Base-by-base conservation (phyloP, 176 grass and related monocot genomes). In the Avena atlantica region DNA sequence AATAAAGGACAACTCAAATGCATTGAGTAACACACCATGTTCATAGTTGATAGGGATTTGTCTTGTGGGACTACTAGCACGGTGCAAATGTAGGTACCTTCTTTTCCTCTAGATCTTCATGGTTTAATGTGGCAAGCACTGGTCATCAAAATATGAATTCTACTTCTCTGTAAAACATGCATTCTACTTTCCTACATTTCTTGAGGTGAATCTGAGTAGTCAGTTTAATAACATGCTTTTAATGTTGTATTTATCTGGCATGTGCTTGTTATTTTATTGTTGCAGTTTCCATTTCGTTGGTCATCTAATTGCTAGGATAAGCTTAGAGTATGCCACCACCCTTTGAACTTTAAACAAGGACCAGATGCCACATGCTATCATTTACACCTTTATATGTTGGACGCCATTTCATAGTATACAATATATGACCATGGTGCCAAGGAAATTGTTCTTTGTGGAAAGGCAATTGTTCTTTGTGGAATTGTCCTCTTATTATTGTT, bases 341-440 rank as follows among this genome's bases (percentile, higher is more conserved):
- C 15, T 49, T 87, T 87, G 14, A 61, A 47, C 15, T 27, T 83
- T 25, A 48, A 83, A 66, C 31, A 64, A 62, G 10, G 45, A 49
- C 66, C 2, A 68, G 23, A 67, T 69, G 68, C 16, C 21, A 7
- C 42, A 77, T 48, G 71, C 19, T 36, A 20, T 64, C 8, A 74
- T 76, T 77, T 90, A 5, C 3, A 73, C n/a, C 56, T 49, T 79
- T 29, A 53, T 87, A 19, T 81, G 11, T 17, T 88, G 42, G 62
- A 70, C 61, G 81, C 60, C 81, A 94, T 89, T 67, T 86, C 78
- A 78, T 86, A 89, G 69, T 88, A 80, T 86, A 81, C 75, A 42
- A 42, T 42, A 42, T 92, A 95, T 64, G 55, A 91, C 75, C 83
- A 88, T 92, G 83, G 62, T 90, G 88, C 86, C 29, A 91, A 90